A percentile compares a stretch with the other conserved stretches of the same genome.
These are phyloP conservation scores for Gossypium thurberi DNA, from an alignment of 345 rosid species.

Conservation along the genomic window DNA sequence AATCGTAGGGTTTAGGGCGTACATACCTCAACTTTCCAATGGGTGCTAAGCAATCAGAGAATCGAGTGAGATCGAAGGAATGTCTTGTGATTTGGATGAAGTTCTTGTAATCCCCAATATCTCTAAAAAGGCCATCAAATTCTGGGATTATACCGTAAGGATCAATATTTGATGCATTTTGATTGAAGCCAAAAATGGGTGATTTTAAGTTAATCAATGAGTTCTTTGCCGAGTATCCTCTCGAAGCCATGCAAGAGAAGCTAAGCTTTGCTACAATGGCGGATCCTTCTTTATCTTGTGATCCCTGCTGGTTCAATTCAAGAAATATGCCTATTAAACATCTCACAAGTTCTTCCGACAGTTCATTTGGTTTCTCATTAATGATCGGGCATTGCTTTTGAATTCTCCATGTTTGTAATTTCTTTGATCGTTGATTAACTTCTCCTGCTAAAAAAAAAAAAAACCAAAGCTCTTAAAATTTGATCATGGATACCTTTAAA, in stretches of 20 bases:
- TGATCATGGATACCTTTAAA: neutral
- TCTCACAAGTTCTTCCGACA: conserved; percentile 67
- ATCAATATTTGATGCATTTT: conserved; percentile 46
- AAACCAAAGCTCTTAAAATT: neutral
- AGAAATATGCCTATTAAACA: conserved; percentile 67
- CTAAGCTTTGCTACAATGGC: conserved; percentile 48
- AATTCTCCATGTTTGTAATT: conserved; percentile 30
- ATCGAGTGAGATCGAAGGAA: conserved; percentile 41
- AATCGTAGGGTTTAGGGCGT: too few relatives aligned
- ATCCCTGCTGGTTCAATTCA: conserved; percentile 43
- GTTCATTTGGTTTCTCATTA: conserved; percentile 51
- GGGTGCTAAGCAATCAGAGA: conserved; percentile 32
- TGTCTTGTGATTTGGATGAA: conserved; percentile 60
- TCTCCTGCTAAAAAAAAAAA: conserved; percentile 30
- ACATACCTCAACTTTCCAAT: conserved; percentile 52
- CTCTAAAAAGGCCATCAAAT: conserved; percentile 41
- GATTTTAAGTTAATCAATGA: conserved; percentile 30
- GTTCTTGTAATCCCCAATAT: conserved; percentile 75
- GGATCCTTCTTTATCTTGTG: conserved; percentile 32
- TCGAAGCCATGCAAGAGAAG: conserved; percentile 43
- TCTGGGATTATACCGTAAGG: conserved; percentile 62
- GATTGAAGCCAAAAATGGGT: conserved; percentile 20
- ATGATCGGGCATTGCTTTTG: conserved; percentile 25
- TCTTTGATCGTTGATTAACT: conserved; percentile 34
- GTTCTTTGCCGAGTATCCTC: conserved; percentile 30